These are phyloP conservation scores for Liriodendron chinense DNA, from an alignment of 164 flowering plant species.

Conservation along the genomic window DNA sequence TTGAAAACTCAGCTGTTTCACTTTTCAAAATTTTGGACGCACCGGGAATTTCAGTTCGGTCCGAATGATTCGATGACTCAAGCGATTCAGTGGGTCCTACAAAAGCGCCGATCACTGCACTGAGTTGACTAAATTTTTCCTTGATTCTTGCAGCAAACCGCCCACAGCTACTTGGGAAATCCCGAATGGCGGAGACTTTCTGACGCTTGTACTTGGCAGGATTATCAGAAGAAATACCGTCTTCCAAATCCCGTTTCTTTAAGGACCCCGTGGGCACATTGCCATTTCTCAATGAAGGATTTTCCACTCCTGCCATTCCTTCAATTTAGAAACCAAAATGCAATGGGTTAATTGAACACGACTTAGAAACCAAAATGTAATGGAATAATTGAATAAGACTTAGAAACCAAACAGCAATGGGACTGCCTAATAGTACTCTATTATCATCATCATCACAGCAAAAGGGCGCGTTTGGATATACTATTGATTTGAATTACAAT, in stretches of 20 bases:
- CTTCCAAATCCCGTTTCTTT: neutral
- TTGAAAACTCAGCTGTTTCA: neutral
- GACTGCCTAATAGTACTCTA: neutral
- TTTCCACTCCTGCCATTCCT: neutral
- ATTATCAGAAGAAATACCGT: neutral
- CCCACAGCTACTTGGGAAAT: constrained; percentile 57
- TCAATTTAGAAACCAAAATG: neutral
- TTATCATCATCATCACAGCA: too few relatives aligned
- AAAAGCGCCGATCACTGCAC: neutral
- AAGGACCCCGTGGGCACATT: neutral
- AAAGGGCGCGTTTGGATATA: too few relatives aligned
- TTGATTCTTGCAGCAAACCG: constrained; percentile 10
- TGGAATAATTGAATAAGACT: neutral
- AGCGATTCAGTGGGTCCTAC: neutral
- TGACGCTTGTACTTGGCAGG: constrained; percentile 41
- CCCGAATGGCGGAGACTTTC: constrained; percentile 49
- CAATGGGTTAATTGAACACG: neutral
- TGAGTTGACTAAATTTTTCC: constrained; percentile 1
- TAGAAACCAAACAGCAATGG: neutral
- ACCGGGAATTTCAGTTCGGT: neutral
- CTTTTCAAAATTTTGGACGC: neutral
- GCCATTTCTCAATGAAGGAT: neutral
- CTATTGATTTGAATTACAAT: neutral
- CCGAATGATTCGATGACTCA: neutral
- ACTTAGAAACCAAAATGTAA: neutral